Evolutionary conservation across 768 basidiomycete species (phyloP), one percentile per base, ranked within the genome.

Genomic region (Suillus clintonianus): DNA sequence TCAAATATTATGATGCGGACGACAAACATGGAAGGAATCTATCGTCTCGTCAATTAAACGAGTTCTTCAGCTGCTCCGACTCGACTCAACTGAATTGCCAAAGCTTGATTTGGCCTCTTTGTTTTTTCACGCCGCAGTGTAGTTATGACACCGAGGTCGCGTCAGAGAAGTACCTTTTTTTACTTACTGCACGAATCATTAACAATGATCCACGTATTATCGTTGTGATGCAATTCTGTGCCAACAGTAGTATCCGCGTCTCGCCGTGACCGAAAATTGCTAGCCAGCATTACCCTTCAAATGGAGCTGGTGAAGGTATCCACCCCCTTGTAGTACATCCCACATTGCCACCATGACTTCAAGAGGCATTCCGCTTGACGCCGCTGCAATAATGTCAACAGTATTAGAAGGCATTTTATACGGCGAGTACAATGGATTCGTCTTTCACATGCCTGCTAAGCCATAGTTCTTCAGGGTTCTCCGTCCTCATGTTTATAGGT

Each of bases 331-430:
- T n/a, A n/a, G n/a, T 36, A 36, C n/a, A 55, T 55, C 54, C 7
- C 14, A 22, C 47, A 32, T 37, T 8, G 4, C 24, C 42, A 14
- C 17, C 30, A 61, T 57, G 50, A 7, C 47, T 48, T 48, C 47
- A 48, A 48, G 27, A 22, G 63, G 63, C 32, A 64, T 64, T 13
- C 59, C 63, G 34, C 63, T 64, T 17, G 71, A 72, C 55, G 63
- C 64, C 36, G 67, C 67, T 8, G 71, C 60, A 4, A 62, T 72
- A 17, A 47, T 71, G 22, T 72, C 71, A 7, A 71, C 68, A 22
- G 60, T 63, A 4, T 53, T 73, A n/a, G 72, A 71, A 62, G 64
- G 54, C 2, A 67, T 71, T 32, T 60, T 73, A 11, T 73, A 73
- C 64, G 72, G 72, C 70, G 22, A 59, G 50, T 24, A 4, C 19